A percentile compares a stretch with the other conserved stretches of the same genome.
phyloP scores from a whole-genome alignment of 2,329 filamentous ascomycete genomes.

The Tolypocladium cylindrosporum region DNA sequence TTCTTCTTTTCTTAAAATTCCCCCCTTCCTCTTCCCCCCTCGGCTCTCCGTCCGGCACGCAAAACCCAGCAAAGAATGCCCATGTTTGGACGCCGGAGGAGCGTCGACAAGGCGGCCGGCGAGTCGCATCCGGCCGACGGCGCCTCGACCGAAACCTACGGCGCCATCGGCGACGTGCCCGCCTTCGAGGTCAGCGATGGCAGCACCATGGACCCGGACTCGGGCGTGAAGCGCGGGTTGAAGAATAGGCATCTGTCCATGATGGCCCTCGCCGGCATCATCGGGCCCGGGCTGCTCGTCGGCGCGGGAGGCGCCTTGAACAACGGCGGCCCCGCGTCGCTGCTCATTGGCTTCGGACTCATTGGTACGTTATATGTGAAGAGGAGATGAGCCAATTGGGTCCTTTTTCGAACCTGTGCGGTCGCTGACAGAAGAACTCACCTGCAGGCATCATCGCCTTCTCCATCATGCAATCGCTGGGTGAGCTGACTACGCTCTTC shows the following conservation, averaged over 20 bases:
- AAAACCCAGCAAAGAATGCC: not conserved
- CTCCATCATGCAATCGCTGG: slow-evolving; percentile 62
- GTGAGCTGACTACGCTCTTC: slow-evolving; percentile 64
- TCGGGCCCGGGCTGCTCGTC: slow-evolving; percentile 62
- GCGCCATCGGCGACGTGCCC: slow-evolving; percentile 5
- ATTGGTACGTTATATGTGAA: slow-evolving; percentile 33
- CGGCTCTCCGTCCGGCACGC: not conserved
- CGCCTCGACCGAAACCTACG: slow-evolving; percentile 11
- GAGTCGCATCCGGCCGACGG: slow-evolving; percentile 5
- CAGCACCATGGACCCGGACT: slow-evolving; percentile 45
- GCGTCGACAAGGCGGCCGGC: slow-evolving; percentile 2
- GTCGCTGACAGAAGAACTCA: slow-evolving; percentile 6
- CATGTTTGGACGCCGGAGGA: slow-evolving; percentile 4
- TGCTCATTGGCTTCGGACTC: slow-evolving; percentile 63
- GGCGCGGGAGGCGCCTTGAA: slow-evolving; percentile 60
- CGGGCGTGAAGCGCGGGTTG: slow-evolving; percentile 58
- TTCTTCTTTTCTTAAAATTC: not conserved
- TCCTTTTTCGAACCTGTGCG: too few relatives aligned
- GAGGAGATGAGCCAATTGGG: too few relatives aligned
- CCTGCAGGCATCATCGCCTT: slow-evolving; percentile 47
- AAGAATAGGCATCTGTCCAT: slow-evolving; percentile 60
- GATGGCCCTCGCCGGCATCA: slow-evolving; percentile 53
- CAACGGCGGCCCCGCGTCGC: slow-evolving; percentile 58
- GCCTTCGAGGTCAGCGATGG: slow-evolving; percentile 18
- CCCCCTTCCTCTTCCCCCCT: not conserved